phyloP scores from a whole-genome alignment of 768 basidiomycete species.

The Boletus patriciae region DNA sequence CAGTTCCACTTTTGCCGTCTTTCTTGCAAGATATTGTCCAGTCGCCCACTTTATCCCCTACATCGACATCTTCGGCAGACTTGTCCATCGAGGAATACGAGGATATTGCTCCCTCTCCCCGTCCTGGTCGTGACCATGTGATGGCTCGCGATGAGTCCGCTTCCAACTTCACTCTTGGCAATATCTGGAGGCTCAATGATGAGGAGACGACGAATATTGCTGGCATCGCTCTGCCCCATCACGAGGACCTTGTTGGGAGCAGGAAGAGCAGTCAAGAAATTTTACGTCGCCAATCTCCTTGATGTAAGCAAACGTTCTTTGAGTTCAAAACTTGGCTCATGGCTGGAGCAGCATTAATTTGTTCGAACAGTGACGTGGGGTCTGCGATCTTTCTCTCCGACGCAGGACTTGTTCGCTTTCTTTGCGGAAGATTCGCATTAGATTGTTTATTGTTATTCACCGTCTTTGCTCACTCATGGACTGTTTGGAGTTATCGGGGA shows the following conservation, averaged over 20 bases:
- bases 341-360: background rate
- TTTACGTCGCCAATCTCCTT: slow-evolving; percentile 30
- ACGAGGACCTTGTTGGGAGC: slow-evolving; percentile 40
- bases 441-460: slow-evolving; percentile 35
- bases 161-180: slow-evolving; percentile 38
- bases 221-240: slow-evolving; percentile 48
- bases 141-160: slow-evolving; percentile 28
- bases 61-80: slow-evolving; percentile 65
- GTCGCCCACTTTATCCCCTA: slow-evolving; percentile 63
- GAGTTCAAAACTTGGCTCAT: background rate
- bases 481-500: slow-evolving; percentile 34
- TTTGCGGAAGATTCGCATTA: slow-evolving; percentile 26
- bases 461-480: slow-evolving; percentile 27
- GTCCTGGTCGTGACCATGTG: slow-evolving; percentile 28
- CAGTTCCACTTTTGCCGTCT: slow-evolving; percentile 64
- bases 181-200: slow-evolving; percentile 73
- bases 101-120: slow-evolving; percentile 34
- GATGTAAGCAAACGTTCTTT: slow-evolving; percentile 11
- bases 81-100: slow-evolving; percentile 60
- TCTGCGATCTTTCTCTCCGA: background rate
- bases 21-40: slow-evolving; percentile 76
- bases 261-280: slow-evolving; percentile 43
- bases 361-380: background rate
- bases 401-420: slow-evolving; percentile 9
- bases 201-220: slow-evolving; percentile 63